Conservation (phyloP, 2,329 filamentous ascomycete genomes). For the Xylaria polymorpha region DNA sequence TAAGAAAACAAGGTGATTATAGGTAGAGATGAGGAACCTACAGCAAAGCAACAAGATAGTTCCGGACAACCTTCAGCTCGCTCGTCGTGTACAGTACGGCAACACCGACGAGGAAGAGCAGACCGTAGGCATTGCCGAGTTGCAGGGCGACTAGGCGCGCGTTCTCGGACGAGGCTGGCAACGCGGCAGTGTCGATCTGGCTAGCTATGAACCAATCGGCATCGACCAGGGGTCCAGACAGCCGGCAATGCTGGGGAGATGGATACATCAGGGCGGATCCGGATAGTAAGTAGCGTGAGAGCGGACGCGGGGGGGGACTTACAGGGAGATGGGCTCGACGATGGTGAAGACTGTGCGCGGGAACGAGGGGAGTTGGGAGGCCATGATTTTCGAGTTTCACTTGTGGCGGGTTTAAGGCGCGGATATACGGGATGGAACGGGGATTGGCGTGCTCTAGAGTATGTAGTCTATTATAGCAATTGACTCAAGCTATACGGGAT, state of each 20-base stretch:
- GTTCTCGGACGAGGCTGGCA: conserved; percentile 55
- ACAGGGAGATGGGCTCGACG: conserved; percentile 76
- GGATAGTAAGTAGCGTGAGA: background rate
- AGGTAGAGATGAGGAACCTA: conserved; percentile 46
- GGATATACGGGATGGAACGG: conserved; percentile 1
- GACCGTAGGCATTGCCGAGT: conserved; percentile 75
- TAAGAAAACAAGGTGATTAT: background rate
- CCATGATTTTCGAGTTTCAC: conserved; percentile 56
- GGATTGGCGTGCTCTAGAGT: background rate
- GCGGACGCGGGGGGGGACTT: conserved; percentile 47
- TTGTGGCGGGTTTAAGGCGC: background rate
- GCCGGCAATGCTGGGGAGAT: conserved; percentile 65
- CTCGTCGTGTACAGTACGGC: conserved; percentile 72
- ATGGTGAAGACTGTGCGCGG: conserved; percentile 75
- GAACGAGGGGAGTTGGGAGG: conserved; percentile 70
- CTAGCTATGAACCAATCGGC: conserved; percentile 72
- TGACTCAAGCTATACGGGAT: background rate
- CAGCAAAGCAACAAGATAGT: conserved; percentile 73
- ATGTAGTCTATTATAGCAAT: background rate
- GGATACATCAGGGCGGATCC: too few relatives aligned
- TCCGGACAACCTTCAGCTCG: conserved; percentile 73
- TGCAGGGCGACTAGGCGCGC: conserved; percentile 71
- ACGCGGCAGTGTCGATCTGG: conserved; percentile 64
- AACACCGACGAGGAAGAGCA: conserved; percentile 72
- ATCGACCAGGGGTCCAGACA: conserved; percentile 65